Evolutionary conservation across 2,329 filamentous ascomycete genomes (phyloP).

Genomic region (Metarhizium brunneum): DNA sequence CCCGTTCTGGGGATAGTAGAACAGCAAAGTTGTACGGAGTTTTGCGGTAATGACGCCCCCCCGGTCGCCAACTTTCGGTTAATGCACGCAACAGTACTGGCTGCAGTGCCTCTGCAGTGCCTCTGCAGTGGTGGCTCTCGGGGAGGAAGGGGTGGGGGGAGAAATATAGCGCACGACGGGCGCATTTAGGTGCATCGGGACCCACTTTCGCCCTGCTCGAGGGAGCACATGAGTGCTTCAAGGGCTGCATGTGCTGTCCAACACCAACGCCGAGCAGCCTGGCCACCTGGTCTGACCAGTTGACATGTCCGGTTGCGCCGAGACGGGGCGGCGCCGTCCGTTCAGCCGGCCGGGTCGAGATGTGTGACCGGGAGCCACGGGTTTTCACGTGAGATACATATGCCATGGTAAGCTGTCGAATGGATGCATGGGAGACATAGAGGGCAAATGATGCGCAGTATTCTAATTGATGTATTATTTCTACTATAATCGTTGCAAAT

Average conservation of each 20-base stretch:
- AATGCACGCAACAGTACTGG: neutral
- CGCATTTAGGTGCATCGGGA: neutral
- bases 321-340: conserved; percentile 2
- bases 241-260: too few species aligned
- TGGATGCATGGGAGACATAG: too few species aligned
- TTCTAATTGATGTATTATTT: too few species aligned
- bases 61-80: neutral
- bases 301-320: neutral
- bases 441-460: too few species aligned
- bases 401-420: too few species aligned
- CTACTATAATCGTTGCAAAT: too few species aligned
- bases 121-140: neutral
- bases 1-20: neutral
- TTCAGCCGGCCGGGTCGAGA: neutral
- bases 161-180: neutral
- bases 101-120: neutral
- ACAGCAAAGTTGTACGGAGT: neutral
- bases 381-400: too few species aligned
- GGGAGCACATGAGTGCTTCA: too few species aligned
- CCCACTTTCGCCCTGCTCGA: neutral
- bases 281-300: neutral
- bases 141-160: too few species aligned
- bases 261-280: neutral
- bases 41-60: conserved; percentile 4
- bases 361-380: too few species aligned